Base-by-base conservation (phyloP, 805 yeast species). In the Torulaspora delbrueckii region DNA sequence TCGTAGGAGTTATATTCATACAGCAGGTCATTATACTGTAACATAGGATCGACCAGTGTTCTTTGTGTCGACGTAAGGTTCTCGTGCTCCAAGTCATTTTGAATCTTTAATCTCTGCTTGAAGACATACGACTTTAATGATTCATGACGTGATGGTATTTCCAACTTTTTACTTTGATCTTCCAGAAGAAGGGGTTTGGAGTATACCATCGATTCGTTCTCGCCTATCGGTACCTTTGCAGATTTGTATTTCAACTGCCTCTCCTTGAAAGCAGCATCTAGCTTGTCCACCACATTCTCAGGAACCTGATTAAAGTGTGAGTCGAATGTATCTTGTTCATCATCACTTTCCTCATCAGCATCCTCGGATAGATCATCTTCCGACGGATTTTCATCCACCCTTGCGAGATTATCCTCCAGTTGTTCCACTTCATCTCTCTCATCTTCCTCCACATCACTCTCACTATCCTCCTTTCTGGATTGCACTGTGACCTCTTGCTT, bases 11-110 rank as follows among this genome's bases (percentile, higher is more conserved):
- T 67, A 50, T 75, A 76, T 14, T 88, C 86, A 50, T 74, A 77
- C 13, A 80, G 67, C 1, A 90, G 60, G 62, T 90, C 96, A 51
- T 77, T 77, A 65, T 93, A 90, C 38, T 77, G 75, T 47, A 85
- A 74, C 65, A 91, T 71, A 1, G 90, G 82, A 22, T 79, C 78
- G 6, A 84, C 72, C 2, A 88, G 55, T 13, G 69, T 60, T 27
- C 63, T 61, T 42, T 88, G 90, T 19, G 80, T 48, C 1, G 59
- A 52, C 1, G 76, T 62, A 19, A 77, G 60, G 4, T 60, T 55
- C 5, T 53, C 38, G 30, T 58, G 59, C 27, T 56, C 14, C n/a
- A 62, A 44, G 40, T 60, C 52, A 40, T 62, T 63, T 19, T 62
- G 66, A 2, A 59, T 45, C 4, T 66, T 54, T 40, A 63, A 54